Base-by-base conservation (phyloP, 2,329 filamentous ascomycete genomes). In the Orbilia ellipsospora region DNA sequence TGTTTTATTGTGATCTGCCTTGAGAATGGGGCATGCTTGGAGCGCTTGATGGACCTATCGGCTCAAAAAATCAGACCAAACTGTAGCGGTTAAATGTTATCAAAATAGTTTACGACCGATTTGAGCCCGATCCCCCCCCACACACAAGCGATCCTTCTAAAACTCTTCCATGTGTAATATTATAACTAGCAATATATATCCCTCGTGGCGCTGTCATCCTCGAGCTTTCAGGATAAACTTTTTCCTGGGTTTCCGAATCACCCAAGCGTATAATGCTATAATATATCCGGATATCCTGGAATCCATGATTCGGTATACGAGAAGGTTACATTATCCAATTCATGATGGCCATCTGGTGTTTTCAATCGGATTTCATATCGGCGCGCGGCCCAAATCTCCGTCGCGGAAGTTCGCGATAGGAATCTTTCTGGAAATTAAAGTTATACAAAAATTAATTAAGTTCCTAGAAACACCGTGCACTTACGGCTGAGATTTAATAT, bases 361-460 rank as follows among this genome's bases (percentile, higher is more conserved):
- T 12, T 40, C n/a, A n/a, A 52, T 52, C 44, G 59, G 40, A 63
- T 63, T 36, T 36, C 31, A 7, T 36, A 2, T 36, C 54, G 64
- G 55, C 60, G 51, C 18, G 40, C 63, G 63, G 63, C 63, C 63
- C 63, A 67, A 40, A 50, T 44, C 26, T 67, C 63, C 63, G 63
- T 23, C 20, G 10, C 48, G 48, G 15, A 51, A 20, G 16, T 51
- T 12, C 10, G n/a, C 16, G 23, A 51, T 51, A 12, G 48, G 48
- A 51, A 51, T 20, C 23, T 51, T 51, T 20, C 51, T 6, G 31
- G 31, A 36, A 36, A 36, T 36, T 36, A 36, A 36, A 10, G 10
- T 36, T 36, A 10, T 2, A 36, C 6, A 36, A 36, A 36, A 36
- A 36, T 1, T 36, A 36, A 23, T 36, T 36, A 36, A 36, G 31